Percentiles rank a stretch among this genome's conserved stretches.
Evolutionary conservation across 225 moss, liverwort and hornwort genomes (phyloP).

Genomic region (Neckera pumila): DNA sequence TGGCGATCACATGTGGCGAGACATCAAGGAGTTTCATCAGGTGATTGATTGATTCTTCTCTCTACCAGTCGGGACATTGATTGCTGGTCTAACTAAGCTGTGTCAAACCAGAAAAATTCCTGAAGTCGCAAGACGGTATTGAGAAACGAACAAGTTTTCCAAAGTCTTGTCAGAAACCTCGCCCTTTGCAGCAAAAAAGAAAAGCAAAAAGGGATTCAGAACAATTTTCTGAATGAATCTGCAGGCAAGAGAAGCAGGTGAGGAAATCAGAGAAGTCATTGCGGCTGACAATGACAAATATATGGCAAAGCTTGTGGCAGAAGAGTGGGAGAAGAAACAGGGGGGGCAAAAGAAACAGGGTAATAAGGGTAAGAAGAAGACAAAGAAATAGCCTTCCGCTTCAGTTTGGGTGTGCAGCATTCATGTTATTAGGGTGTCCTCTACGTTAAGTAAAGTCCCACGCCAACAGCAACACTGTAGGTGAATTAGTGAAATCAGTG

Average conservation of each 20-base stretch:
- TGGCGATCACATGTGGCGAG: not conserved
- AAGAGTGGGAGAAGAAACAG: conserved; percentile 1
- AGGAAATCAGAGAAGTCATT: not conserved
- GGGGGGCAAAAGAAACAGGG: not conserved
- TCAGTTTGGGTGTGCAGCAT: not conserved
- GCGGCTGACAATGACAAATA: not conserved
- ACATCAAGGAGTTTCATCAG: not conserved
- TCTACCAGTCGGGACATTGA: not conserved
- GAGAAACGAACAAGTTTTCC: not conserved
- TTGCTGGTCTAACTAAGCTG: not conserved
- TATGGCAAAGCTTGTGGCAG: not conserved
- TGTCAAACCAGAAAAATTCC: not conserved
- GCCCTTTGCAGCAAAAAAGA: too few relatives aligned
- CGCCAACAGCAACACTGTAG: not conserved
- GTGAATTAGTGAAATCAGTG: not conserved
- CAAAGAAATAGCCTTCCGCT: not conserved
- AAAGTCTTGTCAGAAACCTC: not conserved
- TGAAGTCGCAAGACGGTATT: not conserved
- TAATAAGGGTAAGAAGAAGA: not conserved
- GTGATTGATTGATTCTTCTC: not conserved
- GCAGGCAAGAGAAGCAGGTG: not conserved
- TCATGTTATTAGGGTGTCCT: not conserved
- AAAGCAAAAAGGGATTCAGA: not conserved
- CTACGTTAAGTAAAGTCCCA: not conserved
- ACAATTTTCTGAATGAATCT: not conserved